Conservation (phyloP, 2,329 filamentous ascomycete species). For the Gnomoniopsis smithogilvyi region DNA sequence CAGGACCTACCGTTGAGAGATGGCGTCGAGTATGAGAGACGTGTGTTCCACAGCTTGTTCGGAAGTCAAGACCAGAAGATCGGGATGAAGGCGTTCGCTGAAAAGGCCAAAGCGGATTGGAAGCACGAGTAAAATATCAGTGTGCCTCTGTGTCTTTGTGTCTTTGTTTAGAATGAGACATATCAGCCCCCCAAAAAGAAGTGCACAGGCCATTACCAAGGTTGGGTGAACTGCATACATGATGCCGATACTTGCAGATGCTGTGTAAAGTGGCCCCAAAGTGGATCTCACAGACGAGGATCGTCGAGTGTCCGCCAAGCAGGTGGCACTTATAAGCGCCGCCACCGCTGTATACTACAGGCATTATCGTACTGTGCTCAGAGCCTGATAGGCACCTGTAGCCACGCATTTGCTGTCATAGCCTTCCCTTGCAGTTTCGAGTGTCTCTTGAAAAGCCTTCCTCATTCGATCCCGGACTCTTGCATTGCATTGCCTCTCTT, state of each 20-base stretch:
- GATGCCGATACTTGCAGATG: background rate
- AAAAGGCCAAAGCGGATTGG: conserved; percentile 94
- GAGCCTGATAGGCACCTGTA: background rate
- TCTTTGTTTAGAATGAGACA: background rate
- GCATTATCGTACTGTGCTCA: background rate
- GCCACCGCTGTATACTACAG: background rate
- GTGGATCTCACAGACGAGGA: conserved; percentile 8
- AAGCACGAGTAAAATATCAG: conserved; percentile 57
- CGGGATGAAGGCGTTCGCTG: conserved; percentile 91
- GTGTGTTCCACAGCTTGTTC: conserved; percentile 90
- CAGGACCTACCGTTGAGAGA: conserved; percentile 85
- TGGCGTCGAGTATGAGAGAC: conserved; percentile 90
- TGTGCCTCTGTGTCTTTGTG: background rate
- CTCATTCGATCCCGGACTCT: background rate
- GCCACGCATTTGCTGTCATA: background rate
- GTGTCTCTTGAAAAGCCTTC: background rate
- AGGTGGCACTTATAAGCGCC: conserved; percentile 16
- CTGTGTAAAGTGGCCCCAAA: conserved; percentile 10
- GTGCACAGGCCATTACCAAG: background rate
- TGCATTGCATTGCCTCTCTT: background rate
- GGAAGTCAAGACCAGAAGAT: conserved; percentile 97
- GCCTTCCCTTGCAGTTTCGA: background rate
- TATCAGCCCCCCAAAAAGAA: background rate
- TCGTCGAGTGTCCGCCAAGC: conserved; percentile 11
- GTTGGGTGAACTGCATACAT: conserved; percentile 1